Evolutionary conservation across 345 rosid species (phyloP).

Genomic region (Salix arbutifolia): DNA sequence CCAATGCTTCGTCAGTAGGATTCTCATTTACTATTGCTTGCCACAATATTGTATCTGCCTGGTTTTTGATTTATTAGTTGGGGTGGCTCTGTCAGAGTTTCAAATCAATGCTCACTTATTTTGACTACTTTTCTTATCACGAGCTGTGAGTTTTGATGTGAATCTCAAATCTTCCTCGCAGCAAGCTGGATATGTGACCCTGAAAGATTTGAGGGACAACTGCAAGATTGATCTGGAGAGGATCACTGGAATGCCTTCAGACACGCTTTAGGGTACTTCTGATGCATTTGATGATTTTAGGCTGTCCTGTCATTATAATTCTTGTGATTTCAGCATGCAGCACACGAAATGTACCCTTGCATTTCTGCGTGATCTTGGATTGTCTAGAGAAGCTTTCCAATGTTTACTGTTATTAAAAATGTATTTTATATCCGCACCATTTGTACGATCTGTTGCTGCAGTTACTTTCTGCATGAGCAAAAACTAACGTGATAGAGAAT

Average conservation of each 20-base stretch:
- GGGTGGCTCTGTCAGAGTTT: not conserved
- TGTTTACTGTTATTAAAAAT: conserved; percentile 4
- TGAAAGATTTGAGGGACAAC: conserved; percentile 65
- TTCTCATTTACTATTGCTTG: not conserved
- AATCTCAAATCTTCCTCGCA: conserved; percentile 32
- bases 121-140: not conserved
- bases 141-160: not conserved
- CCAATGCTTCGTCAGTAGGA: not conserved
- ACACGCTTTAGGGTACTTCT: conserved; percentile 27
- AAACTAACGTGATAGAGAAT: not conserved
- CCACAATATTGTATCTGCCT: not conserved
- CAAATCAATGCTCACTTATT: not conserved
- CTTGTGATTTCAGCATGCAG: not conserved
- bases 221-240: conserved; percentile 70
- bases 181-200: conserved; percentile 48
- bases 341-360: not conserved
- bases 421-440: conserved; percentile 2
- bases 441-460: conserved; percentile 7
- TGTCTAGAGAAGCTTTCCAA: conserved; percentile 9
- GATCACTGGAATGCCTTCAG: conserved; percentile 41
- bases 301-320: conserved; percentile 12
- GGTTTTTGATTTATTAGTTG: not conserved
- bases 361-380: conserved; percentile 4
- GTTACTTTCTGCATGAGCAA: not conserved
- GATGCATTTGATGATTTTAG: conserved; percentile 15